Evolutionary conservation across 208 protist genomes (phyloP).

Genomic region (Leishmania mexicana): DNA sequence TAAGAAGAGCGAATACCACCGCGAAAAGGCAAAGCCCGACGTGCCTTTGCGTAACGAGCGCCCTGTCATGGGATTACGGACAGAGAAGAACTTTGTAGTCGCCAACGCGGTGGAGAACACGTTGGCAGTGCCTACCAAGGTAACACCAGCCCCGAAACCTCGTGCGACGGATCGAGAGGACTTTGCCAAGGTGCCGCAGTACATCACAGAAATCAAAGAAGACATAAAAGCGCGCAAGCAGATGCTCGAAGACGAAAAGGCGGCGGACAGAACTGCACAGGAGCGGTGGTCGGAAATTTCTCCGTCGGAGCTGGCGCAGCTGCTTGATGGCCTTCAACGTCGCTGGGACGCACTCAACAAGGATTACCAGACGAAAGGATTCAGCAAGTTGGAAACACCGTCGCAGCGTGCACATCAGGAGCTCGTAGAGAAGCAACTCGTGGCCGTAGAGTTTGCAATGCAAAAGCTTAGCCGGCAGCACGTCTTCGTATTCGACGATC

Average conservation of each 20-base stretch:
- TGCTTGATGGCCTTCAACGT: conserved; percentile 87
- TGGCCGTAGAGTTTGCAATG: conserved; percentile 88
- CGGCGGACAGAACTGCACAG: conserved; percentile 38
- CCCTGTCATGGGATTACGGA: conserved; percentile 93
- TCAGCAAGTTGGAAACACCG: conserved; percentile 91
- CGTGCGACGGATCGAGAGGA: conserved; percentile 70
- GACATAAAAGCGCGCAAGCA: conserved; percentile 65
- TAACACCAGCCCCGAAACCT: conserved; percentile 41
- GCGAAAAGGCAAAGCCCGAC: conserved; percentile 61
- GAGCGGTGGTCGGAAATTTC: conserved; percentile 84
- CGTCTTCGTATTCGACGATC: conserved; percentile 88
- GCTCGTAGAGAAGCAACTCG: conserved; percentile 76
- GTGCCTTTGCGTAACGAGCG: conserved; percentile 81
- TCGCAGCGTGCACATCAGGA: conserved; percentile 87
- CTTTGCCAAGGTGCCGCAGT: conserved; percentile 91
- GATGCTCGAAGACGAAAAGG: conserved; percentile 19
- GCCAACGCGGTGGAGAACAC: conserved; percentile 95
- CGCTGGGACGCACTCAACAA: conserved; percentile 92
- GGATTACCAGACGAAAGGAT: conserved; percentile 93
- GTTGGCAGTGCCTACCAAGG: conserved; percentile 83
- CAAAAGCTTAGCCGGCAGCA: conserved; percentile 86
- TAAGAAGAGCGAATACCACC: conserved; percentile 68
- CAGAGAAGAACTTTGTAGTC: conserved; percentile 95
- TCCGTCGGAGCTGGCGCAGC: conserved; percentile 69
- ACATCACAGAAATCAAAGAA: conserved; percentile 90